Base-by-base conservation (phyloP, 805 yeast species). In the Pichia pseudocactophila region DNA sequence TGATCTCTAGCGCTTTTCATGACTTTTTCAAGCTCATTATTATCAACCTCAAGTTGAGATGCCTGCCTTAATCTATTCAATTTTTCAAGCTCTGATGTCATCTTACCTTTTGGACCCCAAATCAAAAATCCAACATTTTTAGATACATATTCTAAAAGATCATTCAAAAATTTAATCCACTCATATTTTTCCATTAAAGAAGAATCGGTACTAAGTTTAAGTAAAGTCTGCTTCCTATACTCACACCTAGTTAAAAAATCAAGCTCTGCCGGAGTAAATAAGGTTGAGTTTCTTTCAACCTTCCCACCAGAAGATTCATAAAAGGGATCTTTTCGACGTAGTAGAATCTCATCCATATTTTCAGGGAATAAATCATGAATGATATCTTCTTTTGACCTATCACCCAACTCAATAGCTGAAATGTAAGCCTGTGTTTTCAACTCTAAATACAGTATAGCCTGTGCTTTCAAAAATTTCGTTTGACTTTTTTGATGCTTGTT, bases 391-490 rank as follows among this genome's bases (percentile, higher is more conserved):
- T 76, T 72, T 1, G 82, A 65, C 50, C 82, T 67, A 41, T 77
- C 69, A n/a, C 68, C 69, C 1, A 80, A 70, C 54, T 82, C 85
- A 46, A 89, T 61, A 0, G 95, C 96, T 1, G 96, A 81, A 17
- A 92, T 88, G 56, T 78, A 92, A 0, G 96, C 96, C 61, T 92
- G 98, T 0, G 98, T 92, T 59, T 92, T 92, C 57, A 92, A 70
- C 51, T 92, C 97, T 32, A 92, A 67, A 51, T 72, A 87, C 39
- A 92, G 63, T 11, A 76, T 77, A 0, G 92, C 88, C 52, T 86
- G 96, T 9, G 83, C 76, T 58, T 88, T 88, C 45, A 87, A 65
- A 34, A 92, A 65, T 51, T 63, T 63, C 4, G 65, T 60, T 35
- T 56, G 55, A 15, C 47, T 48, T 30, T 48, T 47, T 13, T 54